Conservation (phyloP, 176 grass and related monocot species). For the Aegilops longissima region DNA sequence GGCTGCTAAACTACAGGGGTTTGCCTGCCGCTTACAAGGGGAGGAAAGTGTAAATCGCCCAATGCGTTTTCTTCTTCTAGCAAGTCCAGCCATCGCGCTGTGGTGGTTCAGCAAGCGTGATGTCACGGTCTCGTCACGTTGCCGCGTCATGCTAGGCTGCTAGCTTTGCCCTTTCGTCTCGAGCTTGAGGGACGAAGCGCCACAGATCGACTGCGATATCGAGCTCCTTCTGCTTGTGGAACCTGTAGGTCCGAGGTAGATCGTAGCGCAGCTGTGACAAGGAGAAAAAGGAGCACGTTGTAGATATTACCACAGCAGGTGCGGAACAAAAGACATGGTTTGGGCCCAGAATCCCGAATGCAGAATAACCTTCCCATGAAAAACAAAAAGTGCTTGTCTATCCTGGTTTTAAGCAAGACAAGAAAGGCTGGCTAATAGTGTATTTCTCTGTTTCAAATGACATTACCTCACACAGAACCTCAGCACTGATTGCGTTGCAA, state of each 20-base stretch:
- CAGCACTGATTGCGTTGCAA: constrained; percentile 47
- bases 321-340: background rate
- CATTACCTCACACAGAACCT: constrained; percentile 83
- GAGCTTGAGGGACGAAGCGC: constrained; percentile 67
- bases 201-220: constrained; percentile 82
- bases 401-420: background rate
- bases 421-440: background rate
- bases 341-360: background rate
- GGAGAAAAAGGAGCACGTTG: background rate
- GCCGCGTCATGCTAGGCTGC: background rate
- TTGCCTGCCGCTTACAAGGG: background rate
- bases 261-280: constrained; percentile 66
- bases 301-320: background rate
- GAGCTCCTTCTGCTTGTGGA: constrained; percentile 83
- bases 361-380: background rate
- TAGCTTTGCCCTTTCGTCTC: background rate
- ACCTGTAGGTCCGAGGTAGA: constrained; percentile 72
- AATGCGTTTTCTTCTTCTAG: background rate
- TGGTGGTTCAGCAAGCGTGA: background rate
- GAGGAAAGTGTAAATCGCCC: background rate
- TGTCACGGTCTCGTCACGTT: background rate
- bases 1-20: background rate
- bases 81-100: background rate
- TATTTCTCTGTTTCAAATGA: background rate
- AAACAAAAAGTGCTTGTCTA: background rate